Conservation (phyloP, 768 basidiomycete species). For the Mycena rebaudengoi region DNA sequence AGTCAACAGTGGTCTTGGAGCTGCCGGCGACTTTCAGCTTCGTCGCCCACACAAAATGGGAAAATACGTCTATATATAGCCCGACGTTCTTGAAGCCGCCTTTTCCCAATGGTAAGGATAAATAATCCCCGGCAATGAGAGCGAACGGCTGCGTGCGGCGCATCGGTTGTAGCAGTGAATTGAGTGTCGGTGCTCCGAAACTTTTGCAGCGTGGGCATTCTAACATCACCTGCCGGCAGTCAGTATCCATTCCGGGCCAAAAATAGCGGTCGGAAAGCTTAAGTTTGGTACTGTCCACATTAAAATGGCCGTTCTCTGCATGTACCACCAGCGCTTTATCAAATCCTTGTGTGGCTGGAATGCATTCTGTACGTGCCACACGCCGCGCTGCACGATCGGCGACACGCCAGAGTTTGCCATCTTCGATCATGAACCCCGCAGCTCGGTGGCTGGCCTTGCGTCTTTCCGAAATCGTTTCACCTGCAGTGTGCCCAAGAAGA, state of each 20-base stretch:
- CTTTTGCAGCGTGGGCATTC: constrained; percentile 36
- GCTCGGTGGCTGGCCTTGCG: constrained; percentile 5
- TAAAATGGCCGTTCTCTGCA: constrained; percentile 31
- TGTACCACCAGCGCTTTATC: constrained; percentile 7
- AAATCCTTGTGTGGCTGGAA: constrained; percentile 16
- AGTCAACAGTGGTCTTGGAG: neutral
- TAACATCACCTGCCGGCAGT: constrained; percentile 28
- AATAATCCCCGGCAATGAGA: constrained; percentile 38
- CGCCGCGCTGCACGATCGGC: constrained; percentile 4
- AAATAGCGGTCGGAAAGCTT: constrained; percentile 24
- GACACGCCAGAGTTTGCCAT: constrained; percentile 24
- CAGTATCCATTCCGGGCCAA: constrained; percentile 30
- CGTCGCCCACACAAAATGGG: constrained; percentile 32
- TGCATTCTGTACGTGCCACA: constrained; percentile 5
- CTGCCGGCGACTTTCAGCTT: constrained; percentile 18
- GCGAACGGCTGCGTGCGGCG: constrained; percentile 37
- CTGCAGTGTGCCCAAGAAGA: constrained; percentile 12
- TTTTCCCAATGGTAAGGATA: constrained; percentile 33
- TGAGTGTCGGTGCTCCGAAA: constrained; percentile 31
- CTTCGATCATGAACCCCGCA: constrained; percentile 11
- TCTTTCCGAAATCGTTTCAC: constrained; percentile 13
- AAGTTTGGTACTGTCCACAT: constrained; percentile 32
- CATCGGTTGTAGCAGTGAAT: constrained; percentile 39
- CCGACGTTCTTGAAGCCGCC: constrained; percentile 31
- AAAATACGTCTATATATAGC: constrained; percentile 30